A percentile compares a stretch with the other conserved stretches of the same genome.
These are phyloP conservation scores for Apiospora phragmitis DNA, from an alignment of 2,329 filamentous ascomycete genomes.

Conservation along the genomic window DNA sequence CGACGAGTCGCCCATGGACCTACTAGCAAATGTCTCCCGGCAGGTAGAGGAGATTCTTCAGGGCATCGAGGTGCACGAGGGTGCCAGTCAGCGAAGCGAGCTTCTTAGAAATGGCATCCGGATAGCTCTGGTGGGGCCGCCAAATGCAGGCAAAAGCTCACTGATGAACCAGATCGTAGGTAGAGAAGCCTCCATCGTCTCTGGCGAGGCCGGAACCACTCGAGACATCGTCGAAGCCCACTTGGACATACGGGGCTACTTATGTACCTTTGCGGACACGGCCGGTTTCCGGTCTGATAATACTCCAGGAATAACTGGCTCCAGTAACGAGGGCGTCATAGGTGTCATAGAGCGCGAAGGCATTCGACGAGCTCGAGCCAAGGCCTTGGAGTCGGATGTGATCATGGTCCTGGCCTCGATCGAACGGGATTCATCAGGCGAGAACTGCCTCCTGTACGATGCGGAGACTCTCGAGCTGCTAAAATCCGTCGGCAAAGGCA, in stretches of 20 bases:
- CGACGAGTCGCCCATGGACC: slow-evolving; percentile 75
- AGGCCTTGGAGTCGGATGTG: slow-evolving; percentile 81
- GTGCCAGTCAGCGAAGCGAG: slow-evolving; percentile 79
- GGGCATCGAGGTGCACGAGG: slow-evolving; percentile 68
- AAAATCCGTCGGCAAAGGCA: slow-evolving; percentile 46
- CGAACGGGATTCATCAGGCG: slow-evolving; percentile 46
- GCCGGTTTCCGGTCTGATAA: slow-evolving; percentile 71
- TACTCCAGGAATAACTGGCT: slow-evolving; percentile 13
- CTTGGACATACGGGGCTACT: slow-evolving; percentile 84
- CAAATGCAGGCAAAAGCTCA: slow-evolving; percentile 94
- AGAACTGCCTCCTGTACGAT: slow-evolving; percentile 51
- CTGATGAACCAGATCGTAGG: slow-evolving; percentile 88
- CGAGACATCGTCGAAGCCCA: slow-evolving; percentile 91
- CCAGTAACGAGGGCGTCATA: slow-evolving; percentile 42
- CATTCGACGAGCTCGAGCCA: slow-evolving; percentile 80
- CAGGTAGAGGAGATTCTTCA: slow-evolving; percentile 63
- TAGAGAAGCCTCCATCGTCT: slow-evolving; percentile 92
- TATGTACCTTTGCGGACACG: slow-evolving; percentile 94
- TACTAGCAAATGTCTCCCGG: slow-evolving; percentile 67
- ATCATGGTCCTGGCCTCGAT: slow-evolving; percentile 80
- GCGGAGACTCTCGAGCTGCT: slow-evolving; percentile 47
- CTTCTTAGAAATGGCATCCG: slow-evolving; percentile 82
- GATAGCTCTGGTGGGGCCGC: slow-evolving; percentile 84
- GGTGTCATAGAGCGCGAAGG: slow-evolving; percentile 85
- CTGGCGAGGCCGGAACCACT: slow-evolving; percentile 88